Percentiles rank a stretch among this genome's conserved stretches.
Conservation (phyloP, 2,329 filamentous ascomycete species). For the Sporothrix humicola region DNA sequence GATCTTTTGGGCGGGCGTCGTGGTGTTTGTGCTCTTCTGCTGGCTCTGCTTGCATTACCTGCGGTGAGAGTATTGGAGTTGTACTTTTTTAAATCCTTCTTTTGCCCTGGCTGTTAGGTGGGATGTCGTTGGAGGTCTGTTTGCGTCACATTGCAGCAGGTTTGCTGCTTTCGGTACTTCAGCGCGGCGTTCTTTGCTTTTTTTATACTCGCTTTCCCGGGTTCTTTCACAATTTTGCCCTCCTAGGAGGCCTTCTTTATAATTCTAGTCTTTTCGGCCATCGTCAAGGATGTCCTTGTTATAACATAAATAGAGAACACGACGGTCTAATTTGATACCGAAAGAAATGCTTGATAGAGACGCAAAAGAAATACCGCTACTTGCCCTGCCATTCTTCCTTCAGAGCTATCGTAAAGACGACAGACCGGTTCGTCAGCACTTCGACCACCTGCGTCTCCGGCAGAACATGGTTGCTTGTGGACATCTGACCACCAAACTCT, state of each 20-base stretch:
- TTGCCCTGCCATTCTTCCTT: slow-evolving; percentile 47
- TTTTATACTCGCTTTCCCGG: background rate
- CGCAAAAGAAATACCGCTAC: background rate
- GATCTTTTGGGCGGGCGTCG: slow-evolving; percentile 89
- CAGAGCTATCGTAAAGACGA: slow-evolving; percentile 77
- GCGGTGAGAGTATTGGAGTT: slow-evolving; percentile 53
- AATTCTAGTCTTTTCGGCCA: background rate
- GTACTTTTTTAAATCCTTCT: no score
- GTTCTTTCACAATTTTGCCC: background rate
- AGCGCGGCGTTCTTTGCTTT: slow-evolving; percentile 36
- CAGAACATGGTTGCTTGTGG: slow-evolving; percentile 79
- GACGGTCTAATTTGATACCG: no score
- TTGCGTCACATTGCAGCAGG: background rate
- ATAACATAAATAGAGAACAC: no score
- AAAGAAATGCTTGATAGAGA: no score
- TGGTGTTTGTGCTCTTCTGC: slow-evolving; percentile 89
- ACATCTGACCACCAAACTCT: slow-evolving; percentile 72
- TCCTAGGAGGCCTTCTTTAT: background rate
- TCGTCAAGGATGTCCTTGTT: no score
- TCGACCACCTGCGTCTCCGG: slow-evolving; percentile 64
- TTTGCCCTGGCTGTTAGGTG: background rate
- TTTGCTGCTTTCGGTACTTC: slow-evolving; percentile 14
- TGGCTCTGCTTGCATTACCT: slow-evolving; percentile 88
- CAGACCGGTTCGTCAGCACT: slow-evolving; percentile 66
- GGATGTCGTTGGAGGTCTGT: background rate